Percentiles rank a stretch among this genome's conserved stretches.
These are phyloP conservation scores for Candida cerambycidarum DNA, from an alignment of 805 yeast genomes.

Conservation along the genomic window DNA sequence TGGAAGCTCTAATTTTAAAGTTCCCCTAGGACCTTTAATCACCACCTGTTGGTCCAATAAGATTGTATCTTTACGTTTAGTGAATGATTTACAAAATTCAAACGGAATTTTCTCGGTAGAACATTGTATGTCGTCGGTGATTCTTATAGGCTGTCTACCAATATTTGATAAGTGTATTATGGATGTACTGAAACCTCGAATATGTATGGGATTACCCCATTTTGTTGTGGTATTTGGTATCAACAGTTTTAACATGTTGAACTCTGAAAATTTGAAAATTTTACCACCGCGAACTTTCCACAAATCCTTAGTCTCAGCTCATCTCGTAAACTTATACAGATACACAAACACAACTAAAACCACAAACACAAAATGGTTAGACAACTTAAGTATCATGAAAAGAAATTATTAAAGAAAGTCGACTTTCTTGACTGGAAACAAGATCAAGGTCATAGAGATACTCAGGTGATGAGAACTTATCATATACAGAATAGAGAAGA, in stretches of 20 bases:
- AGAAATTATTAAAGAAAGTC: constrained; percentile 89
- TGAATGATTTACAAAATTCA: constrained; percentile 56
- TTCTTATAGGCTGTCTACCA: constrained; percentile 74
- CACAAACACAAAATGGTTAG: constrained; percentile 60
- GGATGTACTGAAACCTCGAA: background rate
- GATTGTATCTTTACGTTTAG: constrained; percentile 64
- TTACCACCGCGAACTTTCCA: background rate
- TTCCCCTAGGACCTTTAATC: constrained; percentile 78
- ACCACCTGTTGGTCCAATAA: constrained; percentile 57
- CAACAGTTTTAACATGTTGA: constrained; percentile 5
- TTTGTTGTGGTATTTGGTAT: background rate
- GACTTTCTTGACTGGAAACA: constrained; percentile 98
- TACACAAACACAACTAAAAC: background rate
- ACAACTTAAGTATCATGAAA: constrained; percentile 90
- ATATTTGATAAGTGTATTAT: constrained; percentile 52
- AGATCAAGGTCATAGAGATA: constrained; percentile 91
- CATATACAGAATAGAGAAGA: constrained; percentile 95
- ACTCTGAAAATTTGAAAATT: constrained; percentile 3
- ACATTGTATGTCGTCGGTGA: constrained; percentile 61
- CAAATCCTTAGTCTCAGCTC: background rate
- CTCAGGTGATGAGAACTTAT: constrained; percentile 94
- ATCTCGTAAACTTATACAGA: background rate
- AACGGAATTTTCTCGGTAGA: constrained; percentile 47
- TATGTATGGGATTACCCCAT: background rate
- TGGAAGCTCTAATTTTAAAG: constrained; percentile 62